Conservation (phyloP, 805 yeast species). For the Myxozyma lipomycoides region DNA sequence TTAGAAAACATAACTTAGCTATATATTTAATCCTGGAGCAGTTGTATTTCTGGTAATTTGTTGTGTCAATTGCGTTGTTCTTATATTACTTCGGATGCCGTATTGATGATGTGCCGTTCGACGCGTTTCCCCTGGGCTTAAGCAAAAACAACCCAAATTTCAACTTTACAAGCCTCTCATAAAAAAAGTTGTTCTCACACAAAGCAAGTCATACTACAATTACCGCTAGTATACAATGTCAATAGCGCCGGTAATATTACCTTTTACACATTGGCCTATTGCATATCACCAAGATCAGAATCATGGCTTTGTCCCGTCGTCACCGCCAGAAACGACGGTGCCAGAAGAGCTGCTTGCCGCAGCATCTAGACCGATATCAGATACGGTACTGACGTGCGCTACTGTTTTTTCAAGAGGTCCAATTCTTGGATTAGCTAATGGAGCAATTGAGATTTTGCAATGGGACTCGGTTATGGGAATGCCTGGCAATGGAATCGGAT, state of each 20-base stretch:
- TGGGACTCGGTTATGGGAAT: slow-evolving; percentile 14
- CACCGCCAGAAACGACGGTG: not conserved
- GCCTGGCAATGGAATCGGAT: not conserved
- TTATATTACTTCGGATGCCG: no score
- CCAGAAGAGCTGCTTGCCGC: slow-evolving; percentile 8
- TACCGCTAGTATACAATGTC: slow-evolving; percentile 19
- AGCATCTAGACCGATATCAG: slow-evolving; percentile 11
- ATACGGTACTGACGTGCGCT: slow-evolving; percentile 23
- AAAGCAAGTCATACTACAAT: no score
- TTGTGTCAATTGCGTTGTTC: no score
- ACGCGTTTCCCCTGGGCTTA: no score
- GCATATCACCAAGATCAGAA: slow-evolving; percentile 4
- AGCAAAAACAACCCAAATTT: no score
- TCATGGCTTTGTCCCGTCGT: not conserved
- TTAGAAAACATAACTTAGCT: no score
- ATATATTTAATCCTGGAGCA: no score
- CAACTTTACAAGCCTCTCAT: no score
- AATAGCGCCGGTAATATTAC: slow-evolving; percentile 22
- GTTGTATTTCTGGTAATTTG: no score
- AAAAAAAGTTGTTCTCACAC: no score
- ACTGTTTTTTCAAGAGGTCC: slow-evolving; percentile 24
- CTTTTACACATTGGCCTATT: slow-evolving; percentile 28
- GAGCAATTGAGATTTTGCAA: slow-evolving; percentile 24
- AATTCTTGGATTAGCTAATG: slow-evolving; percentile 21
- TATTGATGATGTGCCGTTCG: no score